Base-by-base conservation (phyloP, 73 alveolate genomes). In the Paramecium octaurelia region DNA sequence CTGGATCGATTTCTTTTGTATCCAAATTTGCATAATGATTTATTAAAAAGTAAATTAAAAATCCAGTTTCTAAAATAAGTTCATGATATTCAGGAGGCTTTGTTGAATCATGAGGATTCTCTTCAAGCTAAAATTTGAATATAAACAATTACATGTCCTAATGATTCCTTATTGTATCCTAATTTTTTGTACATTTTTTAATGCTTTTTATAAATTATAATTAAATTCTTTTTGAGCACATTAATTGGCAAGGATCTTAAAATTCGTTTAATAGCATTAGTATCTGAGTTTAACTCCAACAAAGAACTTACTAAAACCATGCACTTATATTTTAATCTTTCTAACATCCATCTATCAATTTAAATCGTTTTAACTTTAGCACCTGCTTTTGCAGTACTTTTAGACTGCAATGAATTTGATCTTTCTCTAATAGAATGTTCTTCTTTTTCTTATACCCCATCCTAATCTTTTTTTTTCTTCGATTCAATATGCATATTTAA, bases 171-270 rank as follows among this genome's bases (percentile, higher is more conserved):
- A 46, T 80, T 80, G 23, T 80, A 80, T 10, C 91, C 91, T 18
- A 80, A 23, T 48, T 80, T 80, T 46, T 80, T 80, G 29, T 80
- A 80, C 91, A 80, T 80, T 24, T 80, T 80, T 75, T 35, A 9
- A 92, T 92, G 92, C 91, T 34, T 92, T 64, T 40, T 80, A 57
- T 93, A 93, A 18, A 93, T 54, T 14, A 36, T 18, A 7, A 93
- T 92, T 31, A 93, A 75, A 69, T 93, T 93, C 50, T 77, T 94
- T 43, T 70, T 92, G 5, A 93, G 64, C 12, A 93, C 92, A 58
- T 92, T 95, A 10, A 93, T 57, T 73, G 93, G 93, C 14, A 93
- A 77, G 16, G 95, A 89, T 92, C 96, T 93, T 46, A 93, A 35
- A 2, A 93, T 92, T 43, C 96, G 83, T 86, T 69, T 93, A 12